A percentile compares a stretch with the other conserved stretches of the same genome.
Conservation (phyloP, 164 flowering plant genomes). For the Annona squamosa region DNA sequence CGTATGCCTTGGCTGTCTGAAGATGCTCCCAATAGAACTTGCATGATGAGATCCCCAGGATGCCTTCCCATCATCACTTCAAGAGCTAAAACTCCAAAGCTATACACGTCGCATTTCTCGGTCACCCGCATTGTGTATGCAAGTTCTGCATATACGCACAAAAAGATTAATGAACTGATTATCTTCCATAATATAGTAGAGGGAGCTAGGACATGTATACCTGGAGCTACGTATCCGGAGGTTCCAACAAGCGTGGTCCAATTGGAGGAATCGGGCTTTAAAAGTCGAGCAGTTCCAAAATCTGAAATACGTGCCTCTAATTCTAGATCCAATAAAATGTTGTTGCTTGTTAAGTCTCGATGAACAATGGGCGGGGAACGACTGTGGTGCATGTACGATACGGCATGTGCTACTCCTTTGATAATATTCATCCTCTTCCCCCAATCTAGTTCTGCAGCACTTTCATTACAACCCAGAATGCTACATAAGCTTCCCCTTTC, state of each 20-base stretch:
- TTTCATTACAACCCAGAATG: background rate
- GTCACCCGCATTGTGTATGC: constrained; percentile 10
- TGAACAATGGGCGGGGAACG: background rate
- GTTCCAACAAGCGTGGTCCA: background rate
- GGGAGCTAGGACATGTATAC: background rate
- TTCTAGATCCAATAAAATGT: constrained; percentile 1
- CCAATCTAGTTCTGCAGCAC: constrained; percentile 5
- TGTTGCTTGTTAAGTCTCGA: background rate
- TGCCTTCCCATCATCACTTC: constrained; percentile 13
- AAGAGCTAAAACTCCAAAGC: constrained; percentile 18
- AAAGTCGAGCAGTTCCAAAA: constrained; percentile 3
- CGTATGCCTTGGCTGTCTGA: background rate
- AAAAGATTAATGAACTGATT: no score
- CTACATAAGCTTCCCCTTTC: constrained; percentile 3
- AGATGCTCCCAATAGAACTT: background rate
- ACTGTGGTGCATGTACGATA: background rate
- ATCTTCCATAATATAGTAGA: no score
- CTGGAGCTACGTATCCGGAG: background rate
- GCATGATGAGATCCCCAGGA: constrained; percentile 4
- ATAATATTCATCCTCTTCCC: constrained; percentile 3
- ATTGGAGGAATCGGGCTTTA: background rate
- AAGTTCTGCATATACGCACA: constrained; percentile 4
- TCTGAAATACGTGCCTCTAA: constrained; percentile 2
- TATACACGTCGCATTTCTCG: constrained; percentile 12
- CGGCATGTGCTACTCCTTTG: constrained; percentile 1